Evolutionary conservation across 768 basidiomycete genomes (phyloP), one percentile per base, ranked within the genome.

Genomic region (Hebeloma cylindrosporum): DNA sequence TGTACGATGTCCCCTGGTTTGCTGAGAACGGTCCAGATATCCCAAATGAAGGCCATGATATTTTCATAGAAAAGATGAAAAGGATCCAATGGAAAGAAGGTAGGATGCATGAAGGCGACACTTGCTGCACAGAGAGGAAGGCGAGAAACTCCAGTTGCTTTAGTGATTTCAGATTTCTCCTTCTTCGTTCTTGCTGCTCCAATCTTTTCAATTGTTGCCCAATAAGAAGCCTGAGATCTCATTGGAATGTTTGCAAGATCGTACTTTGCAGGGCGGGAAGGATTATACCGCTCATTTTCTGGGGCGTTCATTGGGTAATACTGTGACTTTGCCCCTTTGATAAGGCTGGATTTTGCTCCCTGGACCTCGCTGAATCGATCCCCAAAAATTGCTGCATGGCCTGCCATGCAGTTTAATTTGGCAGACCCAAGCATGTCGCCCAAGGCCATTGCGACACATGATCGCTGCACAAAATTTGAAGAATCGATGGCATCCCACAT

Each of bases 21-120:
- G 21, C 45, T 58, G 9, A 22, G 4, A 16, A 41, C 48, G 28
- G 59, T 59, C 65, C 66, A 66, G 18, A 58, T 28, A 52, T 67
- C 64, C 56, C 59, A 67, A 2, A 67, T 53, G 32, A 52, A 57
- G 13, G 63, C 50, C 46, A 61, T 51, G 27, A 36, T 41, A 48
- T 68, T 67, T 40, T 69, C 62, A 48, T 67, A 68, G 39, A 66
- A 57, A 2, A 69, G 37, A 53, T 69, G 65, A 43, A 67, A 69
- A 13, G 65, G 66, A 51, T 69, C 63, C 1, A 65, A 18, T n/a
- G 64, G 62, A 37, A 64, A 66, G 33, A 62, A 69, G 3, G 55
- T 50, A 4, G 64, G 67, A 36, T 66, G 62, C 3, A 53, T 9
- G 46, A 66, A 68, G n/a, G 63, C 60, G 8, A 39, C 40, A 32